Base-by-base conservation (phyloP, 257 asterid species). In the Primulina huaijiensis region DNA sequence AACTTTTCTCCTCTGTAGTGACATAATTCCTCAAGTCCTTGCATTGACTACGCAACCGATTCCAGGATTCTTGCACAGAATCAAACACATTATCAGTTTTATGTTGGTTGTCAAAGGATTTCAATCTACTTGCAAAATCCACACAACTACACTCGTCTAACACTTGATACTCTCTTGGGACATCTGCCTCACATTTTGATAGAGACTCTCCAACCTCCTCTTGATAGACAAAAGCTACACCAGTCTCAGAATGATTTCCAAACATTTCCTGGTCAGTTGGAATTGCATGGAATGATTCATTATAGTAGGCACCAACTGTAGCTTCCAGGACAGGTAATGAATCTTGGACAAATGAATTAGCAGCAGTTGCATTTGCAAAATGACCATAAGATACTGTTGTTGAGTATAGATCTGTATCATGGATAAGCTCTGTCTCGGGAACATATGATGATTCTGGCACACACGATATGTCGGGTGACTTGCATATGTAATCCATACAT, bases 111-210 rank as follows among this genome's bases (percentile, higher is more conserved):
- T 69, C 72, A 17, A 81, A 73, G 64, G 82, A 65, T 19, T 80
- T 72, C 71, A 73, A 75, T 50, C 65, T 74, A 73, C 78, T 74
- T 64, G 30, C 65, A 69, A 83, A 84, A 74, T 82, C 87, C 53
- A 88, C 81, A 59, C 89, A 87, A 77, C 96, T 93, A 85, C 97
- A 90, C 84, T 93, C 99, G 80, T 90, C 99, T 72, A 90, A 74
- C 64, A 76, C 64, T 43, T 83, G 90, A 80, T 74, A 75, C 33
- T 77, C 84, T 72, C 83, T 80, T 2, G 80, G 77, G 68, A 65
- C 78, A 75, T 78, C 82, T 73, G 76, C 84, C 73, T 67, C 88
- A 58, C 77, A 75, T 80, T 70, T 81, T 64, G 79, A 70, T 56
- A 76, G 79, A 63, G 91, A 88, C 76, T 90, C 89, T 46, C 93